Evolutionary conservation across 306 rosid genomes (phyloP).

Genomic region (Pyrus pyrifolia): DNA sequence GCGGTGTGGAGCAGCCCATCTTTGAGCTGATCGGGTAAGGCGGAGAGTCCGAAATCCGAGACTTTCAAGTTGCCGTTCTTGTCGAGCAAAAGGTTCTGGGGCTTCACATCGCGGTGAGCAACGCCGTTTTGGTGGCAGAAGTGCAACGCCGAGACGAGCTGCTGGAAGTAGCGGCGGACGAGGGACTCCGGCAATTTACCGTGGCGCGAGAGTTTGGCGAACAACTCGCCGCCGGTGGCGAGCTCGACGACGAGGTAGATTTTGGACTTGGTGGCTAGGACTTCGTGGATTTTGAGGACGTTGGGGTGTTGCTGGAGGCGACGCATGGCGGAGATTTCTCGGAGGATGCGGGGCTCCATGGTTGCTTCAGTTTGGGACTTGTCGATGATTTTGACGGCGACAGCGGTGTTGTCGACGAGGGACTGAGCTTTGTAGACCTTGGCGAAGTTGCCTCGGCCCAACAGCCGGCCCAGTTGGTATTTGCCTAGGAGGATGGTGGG

Average conservation of each 20-base stretch:
- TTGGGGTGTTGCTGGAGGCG: slow-evolving; percentile 74
- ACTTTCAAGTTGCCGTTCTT: slow-evolving; percentile 55
- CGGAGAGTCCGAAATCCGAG: slow-evolving; percentile 89
- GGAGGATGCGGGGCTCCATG: slow-evolving; percentile 69
- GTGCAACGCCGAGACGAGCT: slow-evolving; percentile 60
- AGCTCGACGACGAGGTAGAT: slow-evolving; percentile 75
- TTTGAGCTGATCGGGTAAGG: slow-evolving; percentile 63
- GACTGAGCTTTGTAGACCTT: slow-evolving; percentile 72
- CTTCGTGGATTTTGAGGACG: slow-evolving; percentile 71
- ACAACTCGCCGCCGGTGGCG: slow-evolving; percentile 85
- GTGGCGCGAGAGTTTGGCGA: slow-evolving; percentile 44
- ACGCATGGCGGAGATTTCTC: slow-evolving; percentile 80
- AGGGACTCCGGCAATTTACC: slow-evolving; percentile 38
- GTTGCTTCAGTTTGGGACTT: slow-evolving; percentile 51
- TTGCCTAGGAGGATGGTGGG: slow-evolving; percentile 46
- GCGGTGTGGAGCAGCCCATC: slow-evolving; percentile 83
- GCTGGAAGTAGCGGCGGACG: slow-evolving; percentile 66
- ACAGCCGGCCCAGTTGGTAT: slow-evolving; percentile 45
- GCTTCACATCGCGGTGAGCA: slow-evolving; percentile 87
- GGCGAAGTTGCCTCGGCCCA: slow-evolving; percentile 92
- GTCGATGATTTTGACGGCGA: slow-evolving; percentile 76
- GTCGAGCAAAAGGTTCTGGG: slow-evolving; percentile 79
- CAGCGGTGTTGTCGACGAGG: slow-evolving; percentile 38
- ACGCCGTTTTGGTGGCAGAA: slow-evolving; percentile 79
- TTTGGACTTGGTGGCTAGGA: slow-evolving; percentile 74